Evolutionary conservation across 257 asterid genomes (phyloP), one percentile per base, ranked within the genome.

Genomic region (Fraxinus americana): DNA sequence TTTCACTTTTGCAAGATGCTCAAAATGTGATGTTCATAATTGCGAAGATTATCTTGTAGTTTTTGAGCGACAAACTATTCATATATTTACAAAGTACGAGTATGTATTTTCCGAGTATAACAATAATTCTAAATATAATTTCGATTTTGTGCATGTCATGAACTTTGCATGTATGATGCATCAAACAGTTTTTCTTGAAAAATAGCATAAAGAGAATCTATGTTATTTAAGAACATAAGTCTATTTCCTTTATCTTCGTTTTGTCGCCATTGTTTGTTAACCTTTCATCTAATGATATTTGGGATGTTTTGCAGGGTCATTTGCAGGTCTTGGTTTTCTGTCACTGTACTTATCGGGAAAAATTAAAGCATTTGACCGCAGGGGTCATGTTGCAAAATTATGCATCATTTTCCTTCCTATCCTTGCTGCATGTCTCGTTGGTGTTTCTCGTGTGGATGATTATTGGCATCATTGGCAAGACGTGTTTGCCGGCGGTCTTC

Each of bases 381-480:
- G 79, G 61, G 98, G 98, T 23, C 98, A 91, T 54, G 89, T 91
- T 3, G 92, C 93, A 32, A 94, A 92, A 82, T 79, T 94, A 25
- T 94, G 98, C 87, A 78, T 94, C 8, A 43, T 91, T 63, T 82
- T 94, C 79, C 86, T 94, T 74, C 97, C 97, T 27, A 86, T 94
- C 63, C 93, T 94, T 11, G 77, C 82, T 75, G 97, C 97, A 69
- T 82, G 91, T 78, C 94, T 94, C 21, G 98, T 94, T 41, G 98
- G 88, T 2, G 79, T 92, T 81, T 94, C 97, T 66, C 97, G 98
- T 71, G 97, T 94, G 81, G 98, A 94, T 80, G 98, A 94, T 81
- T 94, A 94, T 73, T 89, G 94, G 97, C 98, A 94, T 83, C 98
- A 94, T 74, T 94, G 98, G 98, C 97, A 94, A 85, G 98, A 94